phyloP scores from a whole-genome alignment of 306 rosid genomes.

The Rosa rugosa region DNA sequence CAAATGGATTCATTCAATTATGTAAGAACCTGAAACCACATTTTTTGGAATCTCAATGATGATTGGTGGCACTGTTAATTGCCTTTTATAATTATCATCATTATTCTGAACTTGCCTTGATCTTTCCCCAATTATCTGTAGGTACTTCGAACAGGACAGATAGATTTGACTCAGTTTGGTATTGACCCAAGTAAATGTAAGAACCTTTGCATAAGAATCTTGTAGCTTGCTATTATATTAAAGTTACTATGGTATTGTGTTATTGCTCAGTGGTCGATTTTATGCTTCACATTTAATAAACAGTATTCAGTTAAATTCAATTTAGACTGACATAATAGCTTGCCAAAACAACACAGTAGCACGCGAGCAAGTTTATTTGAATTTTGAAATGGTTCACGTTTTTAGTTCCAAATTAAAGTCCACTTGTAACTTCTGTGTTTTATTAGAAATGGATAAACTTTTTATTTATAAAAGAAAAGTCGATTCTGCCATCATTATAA shows the following conservation, averaged over 20 bases:
- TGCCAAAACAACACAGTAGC: not conserved
- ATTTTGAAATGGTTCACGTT: not conserved
- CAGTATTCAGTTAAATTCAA: not conserved
- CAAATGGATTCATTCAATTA: slow-evolving; percentile 94
- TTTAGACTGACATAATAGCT: not conserved
- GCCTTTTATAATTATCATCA: not conserved
- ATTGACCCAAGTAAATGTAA: slow-evolving; percentile 96
- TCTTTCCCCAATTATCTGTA: slow-evolving; percentile 20
- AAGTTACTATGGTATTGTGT: not conserved
- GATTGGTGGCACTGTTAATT: not conserved
- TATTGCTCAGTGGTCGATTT: not conserved
- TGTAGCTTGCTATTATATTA: not conserved
- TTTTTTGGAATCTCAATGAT: slow-evolving; percentile 10
- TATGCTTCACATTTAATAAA: not conserved
- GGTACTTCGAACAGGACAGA: slow-evolving; percentile 95
- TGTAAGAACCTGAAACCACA: slow-evolving; percentile 41
- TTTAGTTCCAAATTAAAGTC: not conserved
- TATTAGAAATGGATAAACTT: not conserved
- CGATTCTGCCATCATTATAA: not conserved
- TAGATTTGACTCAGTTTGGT: slow-evolving; percentile 92
- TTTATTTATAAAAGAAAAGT: not conserved
- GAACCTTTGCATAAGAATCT: slow-evolving; percentile 28
- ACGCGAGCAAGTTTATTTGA: not conserved
- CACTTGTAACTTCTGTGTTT: not conserved
- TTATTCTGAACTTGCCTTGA: not conserved